Conservation (phyloP, 768 basidiomycete species). For the Serendipita sp. region DNA sequence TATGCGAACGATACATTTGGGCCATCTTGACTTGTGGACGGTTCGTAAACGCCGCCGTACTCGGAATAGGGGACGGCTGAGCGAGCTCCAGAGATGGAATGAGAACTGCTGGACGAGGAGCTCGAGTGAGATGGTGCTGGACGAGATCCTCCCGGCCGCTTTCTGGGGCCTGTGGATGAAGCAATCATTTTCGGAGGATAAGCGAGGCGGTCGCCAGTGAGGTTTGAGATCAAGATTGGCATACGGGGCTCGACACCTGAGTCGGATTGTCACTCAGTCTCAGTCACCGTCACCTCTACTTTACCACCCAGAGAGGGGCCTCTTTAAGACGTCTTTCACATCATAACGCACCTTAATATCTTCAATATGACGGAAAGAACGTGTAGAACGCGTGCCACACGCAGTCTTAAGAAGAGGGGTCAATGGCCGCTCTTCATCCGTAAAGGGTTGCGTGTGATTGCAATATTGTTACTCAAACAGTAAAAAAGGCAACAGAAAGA, state of each 20-base stretch:
- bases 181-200: background rate
- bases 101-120: background rate
- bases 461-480: background rate
- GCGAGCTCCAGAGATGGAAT: slow-evolving; percentile 1
- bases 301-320: no score
- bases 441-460: no score
- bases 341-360: no score
- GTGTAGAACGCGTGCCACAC: background rate
- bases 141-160: background rate
- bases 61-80: slow-evolving; percentile 1
- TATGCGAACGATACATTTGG: no score
- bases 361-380: background rate
- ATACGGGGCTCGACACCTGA: no score
- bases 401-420: background rate
- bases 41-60: slow-evolving; percentile 2
- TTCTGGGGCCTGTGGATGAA: background rate
- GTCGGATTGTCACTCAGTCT: no score
- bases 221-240: no score
- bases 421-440: no score
- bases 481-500: background rate
- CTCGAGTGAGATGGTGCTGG: background rate
- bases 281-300: no score
- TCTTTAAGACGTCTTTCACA: no score
- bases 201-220: background rate
- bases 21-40: background rate